Base-by-base conservation (phyloP, 202 grass and related monocot genomes). In the Setaria italica region DNA sequence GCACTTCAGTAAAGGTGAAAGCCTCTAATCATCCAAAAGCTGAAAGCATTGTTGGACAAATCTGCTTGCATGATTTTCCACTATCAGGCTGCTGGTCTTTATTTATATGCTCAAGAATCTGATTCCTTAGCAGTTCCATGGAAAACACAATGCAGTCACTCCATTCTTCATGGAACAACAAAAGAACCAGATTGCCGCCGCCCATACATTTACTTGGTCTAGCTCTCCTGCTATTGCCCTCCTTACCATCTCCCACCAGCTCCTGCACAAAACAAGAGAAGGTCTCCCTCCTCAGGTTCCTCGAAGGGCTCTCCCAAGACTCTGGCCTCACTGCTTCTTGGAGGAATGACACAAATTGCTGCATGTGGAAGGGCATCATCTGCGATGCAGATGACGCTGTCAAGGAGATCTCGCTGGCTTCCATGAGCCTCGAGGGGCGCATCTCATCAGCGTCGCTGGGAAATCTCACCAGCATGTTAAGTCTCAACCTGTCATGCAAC, bases 401-500 rank as follows among this genome's bases (percentile, higher is more conserved):
- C 21, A 41, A 19, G 5, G 60, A 75, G 16, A 41, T 93, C 57
- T 93, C 87, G 2, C 72, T 92, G 73, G 30, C 88, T 62, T 70
- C 62, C 7, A 79, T 70, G 69, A 66, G 80, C 10, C 87, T 92
- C 43, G 43, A 72, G 35, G 91, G 91, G 29, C 6, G 2, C 68
- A 93, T 90, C 72, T 82, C 91, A 8, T 85, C 25, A 25, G 25
- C 88, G 1, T 34, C 82, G 6, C 76, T 92, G 30, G 81, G 80
- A 11, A 79, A 90, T 30, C 57, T 93, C 9, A 83, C 81, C 4
- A 4, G 53, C 5, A 66, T 93, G 70, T 2, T 83, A 62, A 58
- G 53, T 9, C 77, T 93, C 50, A 90, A 90, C 60, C 65, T 90
- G 29, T 93, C 91, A 0, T 13, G 47, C 62, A 92, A 92, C 79